Conservation (phyloP, 768 basidiomycete species). For the Termitomyces sp. region DNA sequence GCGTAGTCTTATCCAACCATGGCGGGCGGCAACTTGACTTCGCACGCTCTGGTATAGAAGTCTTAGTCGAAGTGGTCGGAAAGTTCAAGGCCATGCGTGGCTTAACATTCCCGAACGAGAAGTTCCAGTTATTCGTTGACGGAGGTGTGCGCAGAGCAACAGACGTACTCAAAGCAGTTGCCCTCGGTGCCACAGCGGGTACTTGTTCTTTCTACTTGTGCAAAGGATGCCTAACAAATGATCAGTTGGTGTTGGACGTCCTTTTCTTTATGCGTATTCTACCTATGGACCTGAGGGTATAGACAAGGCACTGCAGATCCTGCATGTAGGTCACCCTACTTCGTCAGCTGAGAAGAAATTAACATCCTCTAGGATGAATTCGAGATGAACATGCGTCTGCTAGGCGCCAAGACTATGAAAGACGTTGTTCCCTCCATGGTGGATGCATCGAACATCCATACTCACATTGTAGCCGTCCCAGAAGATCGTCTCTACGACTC, state of each 20-base stretch:
- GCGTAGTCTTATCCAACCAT: constrained; percentile 86
- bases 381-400: constrained; percentile 94
- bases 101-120: constrained; percentile 70
- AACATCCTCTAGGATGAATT: constrained; percentile 75
- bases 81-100: constrained; percentile 67
- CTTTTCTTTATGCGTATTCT: constrained; percentile 86
- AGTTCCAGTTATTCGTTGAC: constrained; percentile 86
- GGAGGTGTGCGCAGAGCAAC: constrained; percentile 93
- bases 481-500: constrained; percentile 69
- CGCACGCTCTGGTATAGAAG: constrained; percentile 83
- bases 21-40: constrained; percentile 79
- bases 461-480: constrained; percentile 68
- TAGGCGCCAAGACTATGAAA: constrained; percentile 78
- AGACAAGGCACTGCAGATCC: constrained; percentile 74
- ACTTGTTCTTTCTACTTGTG: constrained; percentile 29
- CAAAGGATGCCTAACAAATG: constrained; percentile 22
- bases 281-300: constrained; percentile 89
- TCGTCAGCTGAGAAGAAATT: not conserved
- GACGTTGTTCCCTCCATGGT: constrained; percentile 91
- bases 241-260: constrained; percentile 77
- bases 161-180: constrained; percentile 85
- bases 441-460: constrained; percentile 66
- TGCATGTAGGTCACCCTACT: constrained; percentile 47
- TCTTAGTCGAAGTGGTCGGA: constrained; percentile 82
- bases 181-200: constrained; percentile 88